Base-by-base conservation (phyloP, 208 protist genomes). In the Leptomonas pyrrhocoris region DNA sequence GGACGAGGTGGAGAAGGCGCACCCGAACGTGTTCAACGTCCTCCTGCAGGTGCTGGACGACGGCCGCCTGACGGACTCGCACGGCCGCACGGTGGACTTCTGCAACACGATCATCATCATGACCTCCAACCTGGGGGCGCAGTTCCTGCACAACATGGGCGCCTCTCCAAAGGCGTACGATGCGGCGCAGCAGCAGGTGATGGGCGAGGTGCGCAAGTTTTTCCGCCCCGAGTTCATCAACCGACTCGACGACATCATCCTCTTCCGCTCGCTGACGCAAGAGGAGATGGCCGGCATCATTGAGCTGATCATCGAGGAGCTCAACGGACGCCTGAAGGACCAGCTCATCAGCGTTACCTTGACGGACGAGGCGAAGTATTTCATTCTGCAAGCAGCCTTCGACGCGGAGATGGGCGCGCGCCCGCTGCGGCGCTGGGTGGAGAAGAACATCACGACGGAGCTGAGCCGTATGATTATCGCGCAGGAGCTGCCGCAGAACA, bases 1-100 rank as follows among this genome's bases (percentile, higher is more conserved):
- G 53, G 99, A 99, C 73, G 99, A 99, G 81, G 88, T 99, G 38
- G 98, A 99, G 83, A 99, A 99, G 91, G 98, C 98, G 12, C 98
- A 99, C 81, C 92, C 84, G 49, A 90, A 90, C 65, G 94, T 99
- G 13, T 94, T 93, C 59, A 99, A 99, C 73, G 86, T 99, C 28
- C 88, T 99, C 2, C 85, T 99, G 30, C 98, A 99, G 84, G 90
- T 99, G 15, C 87, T 99, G 0, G 99, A 99, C 70, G 99, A 99
- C 46, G 98, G 98, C 16, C 89, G 98, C 51, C 84, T 99, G 15
- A 99, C 98, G 6, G 98, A 99, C 86, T 90, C 88, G 55, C 91
- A 99, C 71, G 98, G 98, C 40, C 88, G 96, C 56, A 93, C 79
- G 2, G 97, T 99, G 0, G 94, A 99, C 81, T 99, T 99, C 80